Base-by-base conservation (phyloP, 371 early-diverging fungal genomes). In the Mycotypha africana region DNA sequence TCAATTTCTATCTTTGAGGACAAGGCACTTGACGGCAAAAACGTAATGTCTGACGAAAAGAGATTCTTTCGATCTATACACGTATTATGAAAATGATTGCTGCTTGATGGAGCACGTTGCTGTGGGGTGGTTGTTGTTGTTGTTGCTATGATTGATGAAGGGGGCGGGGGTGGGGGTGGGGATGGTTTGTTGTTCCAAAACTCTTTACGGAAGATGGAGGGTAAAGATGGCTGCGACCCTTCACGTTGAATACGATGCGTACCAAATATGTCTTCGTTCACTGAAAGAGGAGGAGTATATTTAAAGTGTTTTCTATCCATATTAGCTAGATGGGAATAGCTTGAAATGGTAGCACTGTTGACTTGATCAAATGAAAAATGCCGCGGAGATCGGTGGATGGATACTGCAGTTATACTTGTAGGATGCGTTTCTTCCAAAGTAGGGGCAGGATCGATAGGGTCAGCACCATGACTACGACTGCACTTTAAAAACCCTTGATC, bases 361-460 rank as follows among this genome's bases (percentile, higher is more conserved):
- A 70, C 11, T 21, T 66, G 66, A 33, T 62, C 66, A 34, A 70
- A 61, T 1, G 70, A 70, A 45, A 66, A 66, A 42, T 70, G 64
- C 6, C 64, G 38, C 1, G 66, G 63, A 3, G 66, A 52, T 16
- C 69, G 38, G 10, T 58, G 51, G 14, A 57, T 24, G 9, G 45
- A 49, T 0, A 38, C 49, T 16, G 21, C 38, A 6, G 41, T 28
- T 36, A 40, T 35, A 3, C 35, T 10, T 30, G 30, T 39, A 15
- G 50, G 24, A 11, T 38, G 19, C 10, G 30, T 14, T 39, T 23
- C 19, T 24, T 47, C 47, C 25, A 45, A 28, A 28, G 30, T 28
- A 28, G 30, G 8, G 12, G 6, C 6, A 12, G 30, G 30, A 28
- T 8, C n/a, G n/a, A n/a, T n/a, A n/a, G n/a, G n/a, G n/a, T n/a